These are phyloP conservation scores for Saccharomycopsis capsularis DNA, from an alignment of 805 yeast genomes.

Conservation along the genomic window DNA sequence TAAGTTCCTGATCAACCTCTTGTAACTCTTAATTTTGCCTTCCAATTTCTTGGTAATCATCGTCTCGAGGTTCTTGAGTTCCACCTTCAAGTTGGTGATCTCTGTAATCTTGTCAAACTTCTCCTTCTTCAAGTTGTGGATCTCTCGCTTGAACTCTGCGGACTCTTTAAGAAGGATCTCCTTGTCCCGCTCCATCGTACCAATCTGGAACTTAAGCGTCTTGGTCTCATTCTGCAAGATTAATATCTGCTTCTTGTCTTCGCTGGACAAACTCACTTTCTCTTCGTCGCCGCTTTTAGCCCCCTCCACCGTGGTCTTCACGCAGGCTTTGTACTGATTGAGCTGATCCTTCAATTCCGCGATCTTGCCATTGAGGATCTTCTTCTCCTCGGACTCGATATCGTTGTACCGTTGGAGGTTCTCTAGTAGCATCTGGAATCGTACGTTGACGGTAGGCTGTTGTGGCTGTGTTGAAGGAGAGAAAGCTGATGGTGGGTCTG, in stretches of 20 bases:
- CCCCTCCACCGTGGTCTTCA: not conserved
- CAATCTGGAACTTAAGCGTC: conserved; percentile 12
- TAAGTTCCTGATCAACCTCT: conserved; percentile 3
- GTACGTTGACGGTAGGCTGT: not conserved
- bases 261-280: not conserved
- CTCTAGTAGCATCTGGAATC: conserved; percentile 7
- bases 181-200: conserved; percentile 13
- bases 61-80: conserved; percentile 8
- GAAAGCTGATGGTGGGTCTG: too few relatives aligned
- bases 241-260: not conserved
- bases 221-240: conserved; percentile 13
- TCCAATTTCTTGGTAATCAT: conserved; percentile 3
- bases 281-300: not conserved
- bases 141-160: conserved; percentile 8
- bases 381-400: conserved; percentile 16
- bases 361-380: conserved; percentile 5
- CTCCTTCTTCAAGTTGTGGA: conserved; percentile 13
- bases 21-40: conserved; percentile 12
- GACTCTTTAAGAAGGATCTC: conserved; percentile 11
- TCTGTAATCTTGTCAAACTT: conserved; percentile 20
- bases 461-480: too few relatives aligned
- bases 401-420: conserved; percentile 14
- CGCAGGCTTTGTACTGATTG: conserved; percentile 1
- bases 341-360: conserved; percentile 11
- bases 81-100: conserved; percentile 14